These are phyloP conservation scores for Jackrogersella multiformis DNA, from an alignment of 495 filamentous ascomycete genomes.

Conservation along the genomic window DNA sequence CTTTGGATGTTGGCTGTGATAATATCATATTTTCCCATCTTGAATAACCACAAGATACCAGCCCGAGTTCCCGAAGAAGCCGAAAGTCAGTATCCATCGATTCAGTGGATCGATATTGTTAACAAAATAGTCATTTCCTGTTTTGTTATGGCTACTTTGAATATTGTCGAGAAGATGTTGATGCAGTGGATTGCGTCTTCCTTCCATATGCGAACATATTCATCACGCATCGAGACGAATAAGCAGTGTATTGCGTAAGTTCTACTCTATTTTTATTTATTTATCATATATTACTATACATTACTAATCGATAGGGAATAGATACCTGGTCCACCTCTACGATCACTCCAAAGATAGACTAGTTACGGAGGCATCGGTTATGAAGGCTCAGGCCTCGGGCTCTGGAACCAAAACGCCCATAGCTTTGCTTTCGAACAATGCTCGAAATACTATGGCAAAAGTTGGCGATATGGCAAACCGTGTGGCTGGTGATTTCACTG, in stretches of 20 bases:
- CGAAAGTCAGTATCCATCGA: constrained; percentile 60
- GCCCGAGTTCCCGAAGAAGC: constrained; percentile 41
- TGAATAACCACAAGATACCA: constrained; percentile 75
- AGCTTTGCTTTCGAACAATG: constrained; percentile 72
- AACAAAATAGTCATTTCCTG: constrained; percentile 88
- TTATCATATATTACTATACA: background rate
- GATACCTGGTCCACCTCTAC: constrained; percentile 82
- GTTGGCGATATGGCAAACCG: constrained; percentile 90
- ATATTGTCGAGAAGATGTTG: constrained; percentile 91
- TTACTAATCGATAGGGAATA: constrained; percentile 33
- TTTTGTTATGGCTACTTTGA: constrained; percentile 81
- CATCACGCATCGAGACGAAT: constrained; percentile 90
- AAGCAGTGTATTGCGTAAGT: constrained; percentile 79
- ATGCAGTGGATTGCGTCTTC: constrained; percentile 94
- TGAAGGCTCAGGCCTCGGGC: constrained; percentile 45
- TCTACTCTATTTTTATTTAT: constrained; percentile 22
- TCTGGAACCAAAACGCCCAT: constrained; percentile 78
- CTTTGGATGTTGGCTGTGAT: constrained; percentile 92
- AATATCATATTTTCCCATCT: constrained; percentile 72
- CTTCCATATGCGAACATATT: constrained; percentile 91
- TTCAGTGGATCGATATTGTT: constrained; percentile 76
- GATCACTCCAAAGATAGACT: constrained; percentile 79
- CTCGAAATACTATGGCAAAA: constrained; percentile 75
- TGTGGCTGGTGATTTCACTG: constrained; percentile 95
- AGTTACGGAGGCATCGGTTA: constrained; percentile 73